These are phyloP conservation scores for Starmerella bombi DNA, from an alignment of 805 yeast species.

Conservation along the genomic window DNA sequence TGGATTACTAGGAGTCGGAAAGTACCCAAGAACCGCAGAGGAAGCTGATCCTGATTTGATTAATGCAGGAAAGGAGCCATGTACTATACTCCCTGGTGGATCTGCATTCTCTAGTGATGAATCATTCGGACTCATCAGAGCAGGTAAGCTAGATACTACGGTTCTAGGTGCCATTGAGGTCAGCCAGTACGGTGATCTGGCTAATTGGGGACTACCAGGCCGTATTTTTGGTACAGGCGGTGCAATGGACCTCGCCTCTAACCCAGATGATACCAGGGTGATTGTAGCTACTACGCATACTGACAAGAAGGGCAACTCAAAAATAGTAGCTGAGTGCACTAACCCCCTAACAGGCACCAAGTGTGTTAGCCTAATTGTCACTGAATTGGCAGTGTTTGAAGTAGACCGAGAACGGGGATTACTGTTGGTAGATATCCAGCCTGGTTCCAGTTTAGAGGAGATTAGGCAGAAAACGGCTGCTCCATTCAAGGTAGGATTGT, in stretches of 20 bases:
- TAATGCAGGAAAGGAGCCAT: slow-evolving; percentile 42
- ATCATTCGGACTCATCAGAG: slow-evolving; percentile 39
- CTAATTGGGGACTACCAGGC: slow-evolving; percentile 43
- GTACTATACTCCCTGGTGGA: slow-evolving; percentile 36
- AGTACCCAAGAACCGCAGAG: slow-evolving; percentile 31
- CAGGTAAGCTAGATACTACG: slow-evolving; percentile 35
- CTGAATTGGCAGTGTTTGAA: slow-evolving; percentile 37
- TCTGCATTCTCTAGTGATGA: slow-evolving; percentile 39
- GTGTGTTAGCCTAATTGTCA: slow-evolving; percentile 36
- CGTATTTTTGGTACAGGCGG: slow-evolving; percentile 43
- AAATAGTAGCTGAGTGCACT: slow-evolving; percentile 33
- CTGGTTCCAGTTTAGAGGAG: slow-evolving; percentile 32
- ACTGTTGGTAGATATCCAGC: slow-evolving; percentile 33
- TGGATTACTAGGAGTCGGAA: slow-evolving; percentile 39
- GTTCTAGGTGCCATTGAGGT: slow-evolving; percentile 41
- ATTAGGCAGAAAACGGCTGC: slow-evolving; percentile 33
- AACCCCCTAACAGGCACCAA: slow-evolving; percentile 38
- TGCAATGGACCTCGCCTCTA: slow-evolving; percentile 41
- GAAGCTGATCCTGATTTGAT: slow-evolving; percentile 37
- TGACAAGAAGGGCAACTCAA: slow-evolving; percentile 36
- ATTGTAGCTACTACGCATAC: slow-evolving; percentile 38
- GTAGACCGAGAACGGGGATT: slow-evolving; percentile 31
- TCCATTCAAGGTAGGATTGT: slow-evolving; percentile 26
- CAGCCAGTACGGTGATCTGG: slow-evolving; percentile 36
- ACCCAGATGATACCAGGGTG: slow-evolving; percentile 34